Percentiles rank a stretch among this genome's conserved stretches.
phyloP scores from a whole-genome alignment of 768 basidiomycete genomes.

The Gloeostereum incarnatum region DNA sequence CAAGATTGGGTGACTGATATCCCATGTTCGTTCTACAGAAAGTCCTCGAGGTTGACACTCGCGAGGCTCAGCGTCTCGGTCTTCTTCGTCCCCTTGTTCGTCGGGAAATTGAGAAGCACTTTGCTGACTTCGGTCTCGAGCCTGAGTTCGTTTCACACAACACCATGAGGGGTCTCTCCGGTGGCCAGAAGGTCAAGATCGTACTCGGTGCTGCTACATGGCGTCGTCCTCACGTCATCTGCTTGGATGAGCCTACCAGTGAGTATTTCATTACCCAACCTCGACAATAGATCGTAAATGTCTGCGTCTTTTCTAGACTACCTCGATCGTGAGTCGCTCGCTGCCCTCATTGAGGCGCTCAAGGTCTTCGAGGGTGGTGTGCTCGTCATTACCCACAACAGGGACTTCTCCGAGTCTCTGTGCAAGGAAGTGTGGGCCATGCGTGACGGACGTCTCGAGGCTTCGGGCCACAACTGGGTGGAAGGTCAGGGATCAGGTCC shows the following conservation, averaged over 20 bases:
- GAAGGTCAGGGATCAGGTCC: constrained; percentile 96
- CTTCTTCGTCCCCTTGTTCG: constrained; percentile 94
- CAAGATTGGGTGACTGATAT: constrained; percentile 8
- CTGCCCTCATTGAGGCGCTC: constrained; percentile 96
- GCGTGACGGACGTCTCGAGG: constrained; percentile 93
- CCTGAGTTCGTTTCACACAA: constrained; percentile 99
- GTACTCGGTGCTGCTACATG: constrained; percentile 97
- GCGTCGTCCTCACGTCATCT: constrained; percentile 97
- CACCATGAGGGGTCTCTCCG: constrained; percentile 97
- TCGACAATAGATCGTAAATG: constrained; percentile 3
- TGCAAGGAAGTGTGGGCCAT: constrained; percentile 99
- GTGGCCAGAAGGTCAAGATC: constrained; percentile 99
- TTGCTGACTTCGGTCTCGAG: constrained; percentile 98
- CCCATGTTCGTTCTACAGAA: constrained; percentile 38
- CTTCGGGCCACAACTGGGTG: constrained; percentile 99
- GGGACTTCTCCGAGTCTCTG: constrained; percentile 97
- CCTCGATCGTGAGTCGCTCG: constrained; percentile 98
- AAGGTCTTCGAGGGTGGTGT: constrained; percentile 99
- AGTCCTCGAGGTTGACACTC: constrained; percentile 94
- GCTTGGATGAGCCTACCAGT: constrained; percentile 95
- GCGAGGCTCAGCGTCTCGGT: constrained; percentile 95
- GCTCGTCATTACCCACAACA: constrained; percentile 95
- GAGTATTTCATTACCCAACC: constrained; percentile 15
- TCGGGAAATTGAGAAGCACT: constrained; percentile 98
- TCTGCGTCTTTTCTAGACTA: constrained; percentile 51